Base-by-base conservation (phyloP, 306 rosid species). In the Mimosa bimucronata region DNA sequence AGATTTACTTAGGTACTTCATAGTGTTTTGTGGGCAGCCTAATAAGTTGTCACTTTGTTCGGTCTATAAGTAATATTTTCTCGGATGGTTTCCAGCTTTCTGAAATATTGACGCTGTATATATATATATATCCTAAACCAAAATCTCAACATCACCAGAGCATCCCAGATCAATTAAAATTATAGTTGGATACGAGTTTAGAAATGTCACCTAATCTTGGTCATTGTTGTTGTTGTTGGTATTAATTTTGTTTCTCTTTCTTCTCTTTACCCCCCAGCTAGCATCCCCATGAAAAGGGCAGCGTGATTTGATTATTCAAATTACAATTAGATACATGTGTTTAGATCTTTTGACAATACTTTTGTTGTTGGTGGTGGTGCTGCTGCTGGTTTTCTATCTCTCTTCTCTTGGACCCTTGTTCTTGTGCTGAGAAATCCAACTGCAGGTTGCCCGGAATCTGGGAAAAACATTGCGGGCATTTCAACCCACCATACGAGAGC, bases 401-500 rank as follows among this genome's bases (percentile, higher is more conserved):
- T 15, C 48, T 72, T 80, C 48, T 66, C 64, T 71, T 52, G 8
- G 42, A 21, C 4, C 40, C 66, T 0, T 64, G 38, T 26, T 55
- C 69, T 83, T 79, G 48, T 74, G 18, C 64, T 74, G 80, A 74
- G 38, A 66, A 34, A 45, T 68, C 78, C 75, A 42, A 69, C 70
- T 86, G 90, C 88, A 96, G 99, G 97, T 96, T 88, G 99, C 99
- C 80, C 90, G 98, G 41, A 96, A 83, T 83, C 79, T 96, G 71
- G 99, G 99, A 30, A 93, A 96, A 83, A 96, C 99, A 8, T 79
- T 96, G 80, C 97, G 99, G 55, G 86, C 92, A 74, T 96, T 96
- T 86, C 99, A 93, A 89, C 99, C 98, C 71, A 96, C 99, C 76
- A 96, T 96, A 78, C 90, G 75, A 85, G 99, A 96, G 85, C 96